A percentile compares a stretch with the other conserved stretches of the same genome.
phyloP scores from a whole-genome alignment of 148 eudicot genomes.

The Rhododendron kiyosumense region DNA sequence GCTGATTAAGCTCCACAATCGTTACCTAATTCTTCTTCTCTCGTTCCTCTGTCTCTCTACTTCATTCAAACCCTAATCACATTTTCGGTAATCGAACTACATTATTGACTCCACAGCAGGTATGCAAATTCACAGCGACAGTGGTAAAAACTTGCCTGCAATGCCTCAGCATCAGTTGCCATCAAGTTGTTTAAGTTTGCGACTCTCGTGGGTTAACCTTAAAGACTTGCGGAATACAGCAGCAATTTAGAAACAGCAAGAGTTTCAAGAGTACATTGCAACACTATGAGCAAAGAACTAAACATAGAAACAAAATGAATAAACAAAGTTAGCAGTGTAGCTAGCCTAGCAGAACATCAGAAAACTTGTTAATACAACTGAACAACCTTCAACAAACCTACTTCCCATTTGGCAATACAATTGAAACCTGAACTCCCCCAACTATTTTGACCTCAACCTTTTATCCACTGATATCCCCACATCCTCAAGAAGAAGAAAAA shows the following conservation, averaged over 20 bases:
- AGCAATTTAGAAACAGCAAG: conserved; percentile 52
- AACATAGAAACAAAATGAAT: too few relatives aligned
- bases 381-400: neutral
- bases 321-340: neutral
- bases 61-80: neutral
- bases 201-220: conserved; percentile 82
- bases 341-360: neutral
- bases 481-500: too few relatives aligned
- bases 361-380: neutral
- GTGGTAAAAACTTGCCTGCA: conserved; percentile 48
- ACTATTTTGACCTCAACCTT: too few relatives aligned
- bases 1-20: neutral
- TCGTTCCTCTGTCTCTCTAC: neutral
- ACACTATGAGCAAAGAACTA: neutral
- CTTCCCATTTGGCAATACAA: neutral
- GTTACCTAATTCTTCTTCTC: neutral
- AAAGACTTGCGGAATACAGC: conserved; percentile 82
- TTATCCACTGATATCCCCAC: too few relatives aligned
- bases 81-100: neutral
- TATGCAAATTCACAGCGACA: neutral
- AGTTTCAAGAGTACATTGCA: neutral
- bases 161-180: conserved; percentile 90
- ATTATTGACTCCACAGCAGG: neutral
- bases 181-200: conserved; percentile 72
- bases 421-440: neutral